Evolutionary conservation across 2,329 filamentous ascomycete genomes (phyloP).

Genomic region (Ceratocystiopsis sp.): DNA sequence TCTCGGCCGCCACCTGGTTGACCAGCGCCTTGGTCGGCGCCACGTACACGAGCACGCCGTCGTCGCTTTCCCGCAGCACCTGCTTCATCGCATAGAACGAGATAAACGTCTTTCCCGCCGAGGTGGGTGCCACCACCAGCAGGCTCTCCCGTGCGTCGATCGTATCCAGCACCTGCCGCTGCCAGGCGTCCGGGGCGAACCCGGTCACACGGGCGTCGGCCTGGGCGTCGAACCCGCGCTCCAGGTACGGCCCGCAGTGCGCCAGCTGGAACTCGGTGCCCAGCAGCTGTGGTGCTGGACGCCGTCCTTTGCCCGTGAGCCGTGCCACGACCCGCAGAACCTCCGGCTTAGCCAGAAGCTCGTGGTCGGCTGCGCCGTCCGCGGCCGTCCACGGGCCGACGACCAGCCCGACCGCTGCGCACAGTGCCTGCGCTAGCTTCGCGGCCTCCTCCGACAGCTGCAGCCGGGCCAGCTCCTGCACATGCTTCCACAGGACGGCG

Average conservation of each 20-base stretch:
- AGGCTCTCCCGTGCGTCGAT: slow-evolving; percentile 54
- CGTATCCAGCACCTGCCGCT: slow-evolving; percentile 53
- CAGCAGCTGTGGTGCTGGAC: neutral
- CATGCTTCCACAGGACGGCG: neutral
- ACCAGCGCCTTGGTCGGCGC: slow-evolving; percentile 69
- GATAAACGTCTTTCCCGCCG: slow-evolving; percentile 70
- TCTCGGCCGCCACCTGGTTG: slow-evolving; percentile 68
- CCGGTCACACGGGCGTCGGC: slow-evolving; percentile 45
- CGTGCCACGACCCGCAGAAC: neutral
- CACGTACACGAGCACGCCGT: slow-evolving; percentile 60
- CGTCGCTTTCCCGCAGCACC: slow-evolving; percentile 48
- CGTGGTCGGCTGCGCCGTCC: too few species aligned
- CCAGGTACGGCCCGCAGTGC: slow-evolving; percentile 56
- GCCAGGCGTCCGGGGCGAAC: slow-evolving; percentile 64
- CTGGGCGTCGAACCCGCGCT: slow-evolving; percentile 52
- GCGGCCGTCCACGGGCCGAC: too few species aligned
- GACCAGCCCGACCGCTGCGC: too few species aligned
- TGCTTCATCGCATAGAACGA: slow-evolving; percentile 74
- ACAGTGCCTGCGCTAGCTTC: too few species aligned
- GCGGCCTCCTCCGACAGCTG: too few species aligned
- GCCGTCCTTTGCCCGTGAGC: neutral
- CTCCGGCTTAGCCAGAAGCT: too few species aligned
- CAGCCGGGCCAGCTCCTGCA: too few species aligned
- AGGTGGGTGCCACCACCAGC: slow-evolving; percentile 62
- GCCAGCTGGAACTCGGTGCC: slow-evolving; percentile 44